Percentiles rank a stretch among this genome's conserved stretches.
Conservation (phyloP, 495 filamentous ascomycete genomes). For the Xylaria intraflava region DNA sequence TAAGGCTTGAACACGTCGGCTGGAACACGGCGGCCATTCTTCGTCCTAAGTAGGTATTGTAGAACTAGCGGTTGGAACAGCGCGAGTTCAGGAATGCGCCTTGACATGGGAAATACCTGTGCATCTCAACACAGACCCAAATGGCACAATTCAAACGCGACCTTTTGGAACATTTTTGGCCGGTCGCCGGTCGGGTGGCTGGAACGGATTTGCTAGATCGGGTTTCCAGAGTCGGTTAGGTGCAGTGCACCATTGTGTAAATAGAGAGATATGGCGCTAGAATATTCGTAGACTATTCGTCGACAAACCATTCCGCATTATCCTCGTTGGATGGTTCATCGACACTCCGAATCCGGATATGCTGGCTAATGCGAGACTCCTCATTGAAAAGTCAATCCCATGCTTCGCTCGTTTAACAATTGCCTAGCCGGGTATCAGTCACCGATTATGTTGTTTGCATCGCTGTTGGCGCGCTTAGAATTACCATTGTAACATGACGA, state of each 20-base stretch:
- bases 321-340: neutral
- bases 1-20: neutral
- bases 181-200: too few species aligned
- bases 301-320: neutral
- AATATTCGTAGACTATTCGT: neutral
- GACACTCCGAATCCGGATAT: neutral
- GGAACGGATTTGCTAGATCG: neutral
- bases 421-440: neutral
- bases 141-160: neutral
- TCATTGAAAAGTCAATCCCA: neutral
- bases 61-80: neutral
- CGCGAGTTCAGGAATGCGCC: too few species aligned
- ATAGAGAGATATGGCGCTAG: neutral
- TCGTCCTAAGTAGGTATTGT: neutral
- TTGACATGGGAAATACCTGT: neutral
- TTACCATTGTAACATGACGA: conserved; percentile 1
- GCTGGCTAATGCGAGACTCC: neutral
- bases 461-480: neutral
- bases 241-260: neutral
- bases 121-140: neutral
- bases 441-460: too few species aligned
- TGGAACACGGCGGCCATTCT: too few species aligned
- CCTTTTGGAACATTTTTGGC: neutral
- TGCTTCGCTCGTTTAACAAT: neutral
- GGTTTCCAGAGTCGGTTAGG: neutral